Base-by-base conservation (phyloP, 208 protist genomes). In the Trypanosoma mega region DNA sequence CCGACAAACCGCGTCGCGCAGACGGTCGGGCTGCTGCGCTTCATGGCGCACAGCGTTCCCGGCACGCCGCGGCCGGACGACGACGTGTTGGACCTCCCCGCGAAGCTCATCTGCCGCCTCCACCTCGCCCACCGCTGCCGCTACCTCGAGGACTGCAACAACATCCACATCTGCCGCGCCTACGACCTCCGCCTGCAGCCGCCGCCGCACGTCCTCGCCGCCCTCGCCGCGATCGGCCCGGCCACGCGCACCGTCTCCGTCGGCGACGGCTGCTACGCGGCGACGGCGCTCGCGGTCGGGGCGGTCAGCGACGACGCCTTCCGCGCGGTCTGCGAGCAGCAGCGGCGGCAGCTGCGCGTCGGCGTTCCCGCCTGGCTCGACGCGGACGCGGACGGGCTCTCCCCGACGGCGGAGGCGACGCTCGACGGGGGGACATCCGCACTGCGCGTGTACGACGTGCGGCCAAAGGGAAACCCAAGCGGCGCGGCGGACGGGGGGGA, bases 91-190 rank as follows among this genome's bases (percentile, higher is more conserved):
- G 83, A 91, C 37, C 66, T 93, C 5, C 87, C 87, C 3, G 77
- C 85, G 34, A 92, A 92, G 57, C 82, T 82, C 59, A 84, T 96
- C 41, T 96, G 90, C 68, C 80, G 90, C 24, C 77, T 96, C 23
- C 90, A 96, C 64, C 66, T 92, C 21, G 76, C 84, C 11, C 87
- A 91, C 57, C 85, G 86, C 59, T 96, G 90, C 74, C 86, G 87
- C 12, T 96, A 96, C 72, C 65, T 92, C 8, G 84, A 94, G 47
- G 86, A 96, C 64, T 96, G 90, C 76, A 96, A 96, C 63, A 96
- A 96, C 64, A 90, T 96, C 49, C 90, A 96, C 69, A 78, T 96
- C 49, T 96, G 90, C 73, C 90, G 85, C 54, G 84, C 92, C 65
- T 90, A 80, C 53, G 84, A 94, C 46, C 45, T 81, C 12, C 80